phyloP scores from a whole-genome alignment of 192 early-diverging fungal genomes.

The Backusella mclennaniae region DNA sequence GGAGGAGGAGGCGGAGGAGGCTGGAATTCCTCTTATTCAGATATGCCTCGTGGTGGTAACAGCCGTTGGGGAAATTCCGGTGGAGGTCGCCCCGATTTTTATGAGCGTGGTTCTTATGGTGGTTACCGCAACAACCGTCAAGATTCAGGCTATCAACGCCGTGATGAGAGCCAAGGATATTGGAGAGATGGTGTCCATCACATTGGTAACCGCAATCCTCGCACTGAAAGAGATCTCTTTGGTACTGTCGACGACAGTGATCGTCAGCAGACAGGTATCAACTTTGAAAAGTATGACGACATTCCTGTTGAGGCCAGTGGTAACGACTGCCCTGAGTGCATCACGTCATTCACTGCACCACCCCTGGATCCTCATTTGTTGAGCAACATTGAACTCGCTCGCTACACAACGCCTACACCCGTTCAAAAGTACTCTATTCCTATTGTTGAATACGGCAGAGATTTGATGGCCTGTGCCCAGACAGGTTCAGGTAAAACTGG shows the following conservation, averaged over 20 bases:
- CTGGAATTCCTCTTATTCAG: conserved; percentile 26
- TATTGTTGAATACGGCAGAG: conserved; percentile 78
- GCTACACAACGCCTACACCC: conserved; percentile 90
- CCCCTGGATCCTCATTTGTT: conserved; percentile 84
- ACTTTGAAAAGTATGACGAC: conserved; percentile 99
- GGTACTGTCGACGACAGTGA: conserved; percentile 70
- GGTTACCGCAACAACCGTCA: conserved; percentile 44
- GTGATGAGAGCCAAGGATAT: conserved; percentile 49
- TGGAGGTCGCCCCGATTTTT: conserved; percentile 31
- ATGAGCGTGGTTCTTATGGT: conserved; percentile 40
- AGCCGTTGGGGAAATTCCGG: conserved; percentile 39
- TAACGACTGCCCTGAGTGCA: conserved; percentile 62
- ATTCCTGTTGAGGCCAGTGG: conserved; percentile 94
- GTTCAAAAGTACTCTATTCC: conserved; percentile 93
- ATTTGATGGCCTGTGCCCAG: conserved; percentile 99
- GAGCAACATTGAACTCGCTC: conserved; percentile 85
- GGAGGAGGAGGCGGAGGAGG: conserved; percentile 1
- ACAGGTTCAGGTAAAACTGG: conserved; percentile 94
- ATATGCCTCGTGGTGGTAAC: conserved; percentile 37
- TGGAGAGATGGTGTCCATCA: conserved; percentile 82
- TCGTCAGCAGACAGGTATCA: conserved; percentile 88
- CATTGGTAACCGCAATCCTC: conserved; percentile 73
- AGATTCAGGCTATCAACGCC: conserved; percentile 38
- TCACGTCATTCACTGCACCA: conserved; percentile 54
- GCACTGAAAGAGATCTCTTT: conserved; percentile 80